Percentiles rank a stretch among this genome's conserved stretches.
phyloP scores from a whole-genome alignment of 2,329 filamentous ascomycete species.

The Chaetomiaceae sp. region DNA sequence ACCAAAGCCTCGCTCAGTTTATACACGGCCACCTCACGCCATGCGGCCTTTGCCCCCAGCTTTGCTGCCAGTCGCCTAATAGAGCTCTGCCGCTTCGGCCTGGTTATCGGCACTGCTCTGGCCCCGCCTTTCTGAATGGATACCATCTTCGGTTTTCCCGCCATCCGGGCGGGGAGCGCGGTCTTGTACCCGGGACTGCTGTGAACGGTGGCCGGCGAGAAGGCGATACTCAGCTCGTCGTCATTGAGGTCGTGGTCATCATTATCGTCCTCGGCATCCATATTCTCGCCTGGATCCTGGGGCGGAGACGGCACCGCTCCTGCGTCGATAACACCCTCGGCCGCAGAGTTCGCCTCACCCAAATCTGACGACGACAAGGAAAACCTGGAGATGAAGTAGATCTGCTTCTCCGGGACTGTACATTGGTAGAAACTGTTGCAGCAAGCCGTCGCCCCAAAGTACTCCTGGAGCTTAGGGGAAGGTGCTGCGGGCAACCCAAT shows the following conservation, averaged over 20 bases:
- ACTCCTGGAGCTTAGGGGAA: not conserved
- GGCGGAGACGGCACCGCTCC: not conserved
- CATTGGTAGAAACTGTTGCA: conserved; percentile 1
- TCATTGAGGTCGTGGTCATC: not conserved
- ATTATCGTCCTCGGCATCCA: not conserved
- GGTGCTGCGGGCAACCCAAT: not conserved
- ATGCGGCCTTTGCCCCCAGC: conserved; percentile 3
- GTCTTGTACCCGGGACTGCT: not conserved
- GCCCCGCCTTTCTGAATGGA: conserved; percentile 2
- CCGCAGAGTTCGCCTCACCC: not conserved
- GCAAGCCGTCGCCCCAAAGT: conserved; percentile 1
- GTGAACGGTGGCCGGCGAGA: not conserved
- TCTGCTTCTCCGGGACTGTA: too few species aligned
- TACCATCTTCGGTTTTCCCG: conserved; percentile 4
- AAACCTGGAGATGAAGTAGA: not conserved
- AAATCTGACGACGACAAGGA: conserved; percentile 2
- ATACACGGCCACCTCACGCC: conserved; percentile 7
- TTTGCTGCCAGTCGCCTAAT: conserved; percentile 3
- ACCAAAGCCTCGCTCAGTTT: not conserved
- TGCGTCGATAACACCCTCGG: not conserved
- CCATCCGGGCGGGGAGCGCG: not conserved
- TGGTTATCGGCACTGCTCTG: not conserved
- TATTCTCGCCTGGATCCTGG: not conserved
- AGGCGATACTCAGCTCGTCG: not conserved
- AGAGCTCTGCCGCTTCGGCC: conserved; percentile 3